Conservation (phyloP, 2,329 filamentous ascomycete genomes). For the Blastomyces gilchristii region DNA sequence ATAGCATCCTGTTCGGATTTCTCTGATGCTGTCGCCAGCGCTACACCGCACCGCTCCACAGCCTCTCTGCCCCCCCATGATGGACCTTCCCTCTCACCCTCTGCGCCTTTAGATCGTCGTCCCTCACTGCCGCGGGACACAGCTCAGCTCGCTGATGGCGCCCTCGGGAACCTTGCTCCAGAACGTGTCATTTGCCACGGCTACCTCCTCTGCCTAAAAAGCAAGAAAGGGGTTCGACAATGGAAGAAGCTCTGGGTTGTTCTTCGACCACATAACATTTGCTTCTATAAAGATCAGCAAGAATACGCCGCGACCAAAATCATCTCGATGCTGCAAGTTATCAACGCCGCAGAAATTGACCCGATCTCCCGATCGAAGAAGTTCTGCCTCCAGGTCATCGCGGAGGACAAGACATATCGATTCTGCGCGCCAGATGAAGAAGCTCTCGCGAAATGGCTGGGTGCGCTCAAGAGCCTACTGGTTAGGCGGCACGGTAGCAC, state of each 20-base stretch:
- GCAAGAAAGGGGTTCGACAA: constrained; percentile 67
- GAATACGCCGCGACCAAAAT: constrained; percentile 85
- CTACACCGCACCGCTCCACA: constrained; percentile 22
- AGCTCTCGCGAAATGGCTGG: constrained; percentile 69
- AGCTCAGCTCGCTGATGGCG: constrained; percentile 52
- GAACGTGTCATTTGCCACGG: constrained; percentile 93
- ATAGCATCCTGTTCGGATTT: constrained; percentile 77
- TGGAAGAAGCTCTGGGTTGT: constrained; percentile 97
- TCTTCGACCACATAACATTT: constrained; percentile 70
- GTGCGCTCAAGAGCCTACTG: constrained; percentile 69
- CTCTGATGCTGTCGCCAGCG: constrained; percentile 48
- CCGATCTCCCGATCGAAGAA: constrained; percentile 73
- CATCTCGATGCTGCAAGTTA: constrained; percentile 64
- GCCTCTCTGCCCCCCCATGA: constrained; percentile 20
- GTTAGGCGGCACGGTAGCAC: constrained; percentile 13
- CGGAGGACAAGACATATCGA: constrained; percentile 74
- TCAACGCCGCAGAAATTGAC: constrained; percentile 88
- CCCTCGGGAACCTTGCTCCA: constrained; percentile 51
- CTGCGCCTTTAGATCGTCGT: constrained; percentile 22
- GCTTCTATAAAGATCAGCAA: constrained; percentile 82
- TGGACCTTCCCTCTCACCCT: constrained; percentile 9
- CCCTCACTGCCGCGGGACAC: constrained; percentile 41
- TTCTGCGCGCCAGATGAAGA: constrained; percentile 76
- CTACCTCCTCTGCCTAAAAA: constrained; percentile 74
- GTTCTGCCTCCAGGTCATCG: constrained; percentile 85